Conservation (phyloP, 345 rosid genomes). For the Populus simonii region DNA sequence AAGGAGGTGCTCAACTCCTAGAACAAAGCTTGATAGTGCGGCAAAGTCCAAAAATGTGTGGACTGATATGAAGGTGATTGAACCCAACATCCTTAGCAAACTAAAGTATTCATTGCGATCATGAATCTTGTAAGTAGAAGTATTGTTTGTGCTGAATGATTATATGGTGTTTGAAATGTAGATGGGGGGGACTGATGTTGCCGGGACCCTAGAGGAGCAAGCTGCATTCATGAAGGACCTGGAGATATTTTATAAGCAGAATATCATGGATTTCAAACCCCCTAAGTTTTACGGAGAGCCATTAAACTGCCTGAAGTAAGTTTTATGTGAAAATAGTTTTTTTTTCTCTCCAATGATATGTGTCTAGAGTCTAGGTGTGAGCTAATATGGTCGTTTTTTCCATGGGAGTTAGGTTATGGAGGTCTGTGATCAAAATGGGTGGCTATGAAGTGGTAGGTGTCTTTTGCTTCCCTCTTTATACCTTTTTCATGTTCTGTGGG, state of each 20-base stretch:
- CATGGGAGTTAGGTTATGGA: conserved; percentile 63
- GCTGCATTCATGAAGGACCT: conserved; percentile 66
- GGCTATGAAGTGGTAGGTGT: conserved; percentile 82
- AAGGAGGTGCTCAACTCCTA: conserved; percentile 28
- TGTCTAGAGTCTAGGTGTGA: conserved; percentile 9
- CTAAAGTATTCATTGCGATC: not conserved
- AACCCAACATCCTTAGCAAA: not conserved
- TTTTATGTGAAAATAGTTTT: conserved; percentile 14
- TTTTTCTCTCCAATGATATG: not conserved
- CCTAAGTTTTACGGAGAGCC: conserved; percentile 79
- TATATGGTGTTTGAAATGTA: conserved; percentile 26
- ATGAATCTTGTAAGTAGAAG: conserved; percentile 5
- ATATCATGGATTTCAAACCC: conserved; percentile 61
- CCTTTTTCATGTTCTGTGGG: not conserved
- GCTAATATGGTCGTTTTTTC: conserved; percentile 17
- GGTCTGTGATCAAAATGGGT: conserved; percentile 72
- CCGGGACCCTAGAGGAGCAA: conserved; percentile 68
- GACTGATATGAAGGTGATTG: conserved; percentile 56
- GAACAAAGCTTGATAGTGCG: conserved; percentile 28
- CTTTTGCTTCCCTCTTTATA: not conserved
- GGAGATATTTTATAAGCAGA: conserved; percentile 56
- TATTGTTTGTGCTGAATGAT: conserved; percentile 6
- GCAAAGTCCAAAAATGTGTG: conserved; percentile 57
- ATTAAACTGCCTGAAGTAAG: conserved; percentile 74
- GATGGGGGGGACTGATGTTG: conserved; percentile 54